Base-by-base conservation (phyloP, 768 basidiomycete genomes). In the Auricularia auricula-judae region DNA sequence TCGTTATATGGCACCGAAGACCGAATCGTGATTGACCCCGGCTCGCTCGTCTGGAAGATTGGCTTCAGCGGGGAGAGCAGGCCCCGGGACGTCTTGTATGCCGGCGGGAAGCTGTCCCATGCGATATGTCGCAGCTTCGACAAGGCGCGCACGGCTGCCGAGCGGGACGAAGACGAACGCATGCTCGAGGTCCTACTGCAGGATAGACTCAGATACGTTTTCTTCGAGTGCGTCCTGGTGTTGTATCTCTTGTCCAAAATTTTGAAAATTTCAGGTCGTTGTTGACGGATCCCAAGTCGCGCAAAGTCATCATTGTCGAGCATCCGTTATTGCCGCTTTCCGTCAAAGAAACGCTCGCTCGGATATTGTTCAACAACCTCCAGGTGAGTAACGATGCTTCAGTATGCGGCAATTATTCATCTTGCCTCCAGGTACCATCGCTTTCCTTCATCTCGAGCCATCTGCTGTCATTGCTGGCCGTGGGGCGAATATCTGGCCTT, bases 1-100 rank as follows among this genome's bases (percentile, higher is more conserved):
- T 96, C 94, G 1, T 77, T 98, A 7, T 99, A 99, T 76, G 97
- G 97, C 34, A 93, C 91, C 5, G 97, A 99, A 72, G 97, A 98
- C 75, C 83, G 96, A 58, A 84, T 98, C 51, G 84, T 99, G 64
- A 89, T 99, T 67, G 97, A 99, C 74, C 88, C 94, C 29, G 97
- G 97, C 21, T 93, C 91, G 58, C 81, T 88, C 63, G 82, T 94
- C 66, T 98, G 96, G 95, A 97, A 95, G 77, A 91, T 95, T 11
- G 97, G 97, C 2, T 98, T 98, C 78, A 95, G 93, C 70, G 96
- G 96, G 14, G 97, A 99, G 77, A 86, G 93, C 3, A 82, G 86
- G 65, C 94, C 97, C 8, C 76, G 97, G 69, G 89, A 93, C 64
- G 87, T 94, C n/a, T 90, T 96, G 73, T 83, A 82, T 69, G 80